phyloP scores from a whole-genome alignment of 345 rosid species.

The rapeseed (Brassica napus) region Da-Ae NC_063446.1:37258501-37259000 shows the following conservation, averaged over 20 bases:
- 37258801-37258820: background rate
- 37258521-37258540: no score
- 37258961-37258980: constrained; percentile 24
- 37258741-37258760: background rate
- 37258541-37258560: no score
- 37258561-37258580: background rate
- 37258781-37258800: background rate
- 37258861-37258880: background rate
- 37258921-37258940: background rate
- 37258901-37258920: background rate
- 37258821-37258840: background rate
- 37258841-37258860: background rate
- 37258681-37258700: background rate
- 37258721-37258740: background rate
- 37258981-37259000: constrained; percentile 19
- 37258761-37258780: no score
- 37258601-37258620: background rate
- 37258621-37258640: background rate
- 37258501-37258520: no score
- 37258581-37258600: background rate
- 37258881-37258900: background rate
- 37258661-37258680: background rate
- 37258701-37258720: background rate
- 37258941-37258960: constrained; percentile 15
- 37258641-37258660: background rate